phyloP scores from a whole-genome alignment of 202 grass and related monocot genomes.

The Musa balbisiana region DNA sequence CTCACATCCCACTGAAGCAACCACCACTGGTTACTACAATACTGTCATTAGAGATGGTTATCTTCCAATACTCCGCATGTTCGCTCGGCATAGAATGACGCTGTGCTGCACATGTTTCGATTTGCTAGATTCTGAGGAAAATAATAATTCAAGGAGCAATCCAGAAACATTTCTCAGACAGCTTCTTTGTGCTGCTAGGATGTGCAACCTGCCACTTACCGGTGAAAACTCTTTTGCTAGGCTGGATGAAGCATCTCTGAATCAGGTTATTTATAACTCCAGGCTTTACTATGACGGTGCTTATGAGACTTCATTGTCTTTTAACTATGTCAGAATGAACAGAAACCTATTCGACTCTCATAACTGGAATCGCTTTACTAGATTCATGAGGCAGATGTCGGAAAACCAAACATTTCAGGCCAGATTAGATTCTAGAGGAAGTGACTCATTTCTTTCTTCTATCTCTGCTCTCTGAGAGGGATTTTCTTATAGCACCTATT shows the following conservation, averaged over 20 bases:
- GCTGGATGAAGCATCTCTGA: constrained; percentile 49
- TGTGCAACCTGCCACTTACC: constrained; percentile 46
- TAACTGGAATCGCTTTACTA: constrained; percentile 58
- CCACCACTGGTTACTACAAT: constrained; percentile 57
- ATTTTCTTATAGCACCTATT: no score
- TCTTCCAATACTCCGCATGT: constrained; percentile 62
- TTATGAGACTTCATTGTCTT: constrained; percentile 49
- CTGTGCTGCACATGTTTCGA: constrained; percentile 60
- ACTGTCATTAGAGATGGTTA: constrained; percentile 67
- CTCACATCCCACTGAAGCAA: constrained; percentile 56
- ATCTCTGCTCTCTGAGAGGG: constrained; percentile 2
- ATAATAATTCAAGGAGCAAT: constrained; percentile 36
- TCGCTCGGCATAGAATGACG: constrained; percentile 44
- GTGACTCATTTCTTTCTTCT: constrained; percentile 37
- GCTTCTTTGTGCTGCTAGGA: constrained; percentile 48
- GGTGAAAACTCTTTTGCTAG: constrained; percentile 48
- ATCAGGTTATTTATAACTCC: constrained; percentile 59
- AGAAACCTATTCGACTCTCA: constrained; percentile 54
- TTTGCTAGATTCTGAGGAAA: constrained; percentile 36
- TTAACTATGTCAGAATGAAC: constrained; percentile 81
- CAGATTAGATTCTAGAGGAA: constrained; percentile 49
- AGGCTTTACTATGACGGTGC: constrained; percentile 47
- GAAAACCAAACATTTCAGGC: constrained; percentile 52
- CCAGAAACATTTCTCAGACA: constrained; percentile 58
- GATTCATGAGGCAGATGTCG: constrained; percentile 68